Percentiles rank a stretch among this genome's conserved stretches.
Evolutionary conservation across 2,329 filamentous ascomycete genomes (phyloP).

Genomic region (Epichloe festucae): DNA sequence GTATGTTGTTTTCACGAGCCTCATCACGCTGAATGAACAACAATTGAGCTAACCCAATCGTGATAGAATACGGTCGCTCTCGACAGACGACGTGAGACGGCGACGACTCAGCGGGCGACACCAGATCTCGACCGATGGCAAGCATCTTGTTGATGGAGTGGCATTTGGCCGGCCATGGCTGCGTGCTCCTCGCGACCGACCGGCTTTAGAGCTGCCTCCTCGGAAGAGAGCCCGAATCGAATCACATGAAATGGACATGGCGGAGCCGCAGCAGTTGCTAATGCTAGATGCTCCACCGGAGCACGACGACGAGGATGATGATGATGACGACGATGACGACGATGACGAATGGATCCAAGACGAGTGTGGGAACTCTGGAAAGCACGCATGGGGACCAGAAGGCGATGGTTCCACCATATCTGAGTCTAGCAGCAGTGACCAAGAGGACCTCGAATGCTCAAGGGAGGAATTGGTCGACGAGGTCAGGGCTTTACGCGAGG

Average conservation of each 20-base stretch:
- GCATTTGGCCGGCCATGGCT: constrained; percentile 68
- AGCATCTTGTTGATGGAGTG: constrained; percentile 72
- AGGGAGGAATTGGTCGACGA: constrained; percentile 1
- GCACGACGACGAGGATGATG: constrained; percentile 23
- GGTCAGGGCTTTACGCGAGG: not conserved
- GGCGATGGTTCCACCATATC: not conserved
- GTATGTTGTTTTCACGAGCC: constrained; percentile 35
- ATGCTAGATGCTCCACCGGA: constrained; percentile 21
- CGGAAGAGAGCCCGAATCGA: constrained; percentile 51
- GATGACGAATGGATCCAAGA: not conserved
- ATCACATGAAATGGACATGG: constrained; percentile 21
- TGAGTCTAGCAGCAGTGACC: not conserved
- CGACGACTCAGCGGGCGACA: constrained; percentile 63
- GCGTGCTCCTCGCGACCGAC: constrained; percentile 44
- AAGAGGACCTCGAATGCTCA: constrained; percentile 7
- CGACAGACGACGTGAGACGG: constrained; percentile 59
- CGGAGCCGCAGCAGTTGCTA: constrained; percentile 14
- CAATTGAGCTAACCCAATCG: not conserved
- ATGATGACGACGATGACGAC: constrained; percentile 16
- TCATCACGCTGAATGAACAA: not conserved
- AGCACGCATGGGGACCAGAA: not conserved
- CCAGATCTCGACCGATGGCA: constrained; percentile 69
- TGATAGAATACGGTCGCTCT: constrained; percentile 61
- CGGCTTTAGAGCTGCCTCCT: constrained; percentile 57
- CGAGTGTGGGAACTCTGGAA: constrained; percentile 3